phyloP scores from a whole-genome alignment of 2,329 filamentous ascomycete species.

The Hansfordia pulvinata region DNA sequence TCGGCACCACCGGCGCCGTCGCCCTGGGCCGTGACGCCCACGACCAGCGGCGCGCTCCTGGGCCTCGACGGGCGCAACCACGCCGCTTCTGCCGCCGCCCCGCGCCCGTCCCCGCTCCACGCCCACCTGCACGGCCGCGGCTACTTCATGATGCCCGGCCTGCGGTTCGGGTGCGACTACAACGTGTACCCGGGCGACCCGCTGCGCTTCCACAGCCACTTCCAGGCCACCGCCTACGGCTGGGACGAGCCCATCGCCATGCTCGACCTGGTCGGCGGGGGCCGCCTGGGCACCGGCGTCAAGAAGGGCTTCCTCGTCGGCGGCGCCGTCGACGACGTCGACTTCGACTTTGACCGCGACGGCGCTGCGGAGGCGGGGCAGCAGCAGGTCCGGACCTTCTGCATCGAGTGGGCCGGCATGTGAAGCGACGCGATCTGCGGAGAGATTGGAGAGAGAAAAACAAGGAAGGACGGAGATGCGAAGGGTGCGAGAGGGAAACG shows the following conservation, averaged over 20 bases:
- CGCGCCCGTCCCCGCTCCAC: slow-evolving; percentile 60
- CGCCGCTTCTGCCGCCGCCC: slow-evolving; percentile 12
- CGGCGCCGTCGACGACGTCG: slow-evolving; percentile 42
- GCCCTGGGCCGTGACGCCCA: slow-evolving; percentile 20
- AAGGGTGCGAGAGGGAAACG: too few species aligned
- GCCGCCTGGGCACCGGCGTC: slow-evolving; percentile 80
- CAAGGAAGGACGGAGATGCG: too few species aligned
- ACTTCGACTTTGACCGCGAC: slow-evolving; percentile 71
- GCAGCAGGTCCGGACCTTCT: slow-evolving; percentile 11
- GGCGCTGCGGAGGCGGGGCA: slow-evolving; percentile 16
- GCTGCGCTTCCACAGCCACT: slow-evolving; percentile 89
- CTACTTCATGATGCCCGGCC: slow-evolving; percentile 81
- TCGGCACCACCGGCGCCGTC: too few species aligned
- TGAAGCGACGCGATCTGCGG: too few species aligned
- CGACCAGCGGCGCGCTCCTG: slow-evolving; percentile 13
- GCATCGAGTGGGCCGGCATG: slow-evolving; percentile 13
- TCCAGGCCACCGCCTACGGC: slow-evolving; percentile 68
- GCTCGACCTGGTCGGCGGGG: slow-evolving; percentile 74
- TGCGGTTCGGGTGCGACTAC: slow-evolving; percentile 90
- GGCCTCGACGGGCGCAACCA: not conserved
- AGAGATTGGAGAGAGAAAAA: too few species aligned
- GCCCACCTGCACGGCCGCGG: slow-evolving; percentile 63
- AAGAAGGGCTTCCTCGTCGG: slow-evolving; percentile 93
- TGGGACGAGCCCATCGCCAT: slow-evolving; percentile 82
- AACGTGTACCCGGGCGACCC: slow-evolving; percentile 93